Evolutionary conservation across 768 basidiomycete species (phyloP).

Genomic region (Termitomyces eurrhizus): DNA sequence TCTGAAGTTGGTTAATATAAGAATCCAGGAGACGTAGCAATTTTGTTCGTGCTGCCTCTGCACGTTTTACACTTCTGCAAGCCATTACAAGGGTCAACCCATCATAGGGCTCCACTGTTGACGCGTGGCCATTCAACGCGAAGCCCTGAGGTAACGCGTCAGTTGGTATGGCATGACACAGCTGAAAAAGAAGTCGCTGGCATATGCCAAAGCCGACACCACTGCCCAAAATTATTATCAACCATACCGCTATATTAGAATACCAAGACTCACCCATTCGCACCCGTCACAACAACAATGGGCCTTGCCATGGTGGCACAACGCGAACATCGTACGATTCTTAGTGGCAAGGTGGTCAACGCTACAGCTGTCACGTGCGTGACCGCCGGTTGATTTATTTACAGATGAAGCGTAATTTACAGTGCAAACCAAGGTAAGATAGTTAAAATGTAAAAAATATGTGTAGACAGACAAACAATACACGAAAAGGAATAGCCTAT

Average conservation of each 20-base stretch:
- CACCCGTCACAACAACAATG: constrained; percentile 66
- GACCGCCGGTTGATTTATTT: not conserved
- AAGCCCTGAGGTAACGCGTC: constrained; percentile 49
- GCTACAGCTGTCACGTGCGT: constrained; percentile 10
- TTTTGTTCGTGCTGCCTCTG: constrained; percentile 54
- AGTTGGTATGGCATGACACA: constrained; percentile 46
- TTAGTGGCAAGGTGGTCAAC: not conserved
- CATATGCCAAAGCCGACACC: constrained; percentile 85
- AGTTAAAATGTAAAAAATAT: not conserved
- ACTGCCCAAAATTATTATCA: constrained; percentile 32
- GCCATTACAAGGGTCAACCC: constrained; percentile 78
- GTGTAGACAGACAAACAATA: constrained; percentile 12
- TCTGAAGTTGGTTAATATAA: constrained; percentile 38
- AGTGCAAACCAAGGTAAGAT: not conserved
- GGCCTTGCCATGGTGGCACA: constrained; percentile 32
- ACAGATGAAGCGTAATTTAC: not conserved
- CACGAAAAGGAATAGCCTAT: constrained; percentile 18
- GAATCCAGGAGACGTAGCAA: constrained; percentile 52
- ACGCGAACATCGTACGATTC: constrained; percentile 16
- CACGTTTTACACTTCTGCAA: constrained; percentile 64
- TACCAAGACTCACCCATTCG: constrained; percentile 50
- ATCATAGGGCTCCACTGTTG: constrained; percentile 26
- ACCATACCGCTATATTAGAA: not conserved
- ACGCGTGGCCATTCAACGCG: constrained; percentile 9
- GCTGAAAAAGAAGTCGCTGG: constrained; percentile 68